Evolutionary conservation across 2,329 filamentous ascomycete species (phyloP), one percentile per base, ranked within the genome.

Genomic region (Beauveria pseudobassiana): DNA sequence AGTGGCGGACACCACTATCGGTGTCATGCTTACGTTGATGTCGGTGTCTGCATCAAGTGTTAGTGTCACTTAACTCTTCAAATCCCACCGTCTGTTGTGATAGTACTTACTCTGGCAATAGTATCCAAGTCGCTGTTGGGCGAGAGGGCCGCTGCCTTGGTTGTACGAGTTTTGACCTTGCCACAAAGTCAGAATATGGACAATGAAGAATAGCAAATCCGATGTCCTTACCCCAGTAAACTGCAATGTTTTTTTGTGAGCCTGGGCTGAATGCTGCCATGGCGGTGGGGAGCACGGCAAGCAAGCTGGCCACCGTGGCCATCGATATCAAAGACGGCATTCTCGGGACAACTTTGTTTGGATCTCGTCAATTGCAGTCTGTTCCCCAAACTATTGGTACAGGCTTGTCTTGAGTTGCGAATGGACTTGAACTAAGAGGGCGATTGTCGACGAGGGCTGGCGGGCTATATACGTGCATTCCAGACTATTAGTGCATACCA

Each of bases 151-250:
- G 20, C 68, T 72, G 3, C 75, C 75, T 63, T 78, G 75, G 10
- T 76, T 74, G 64, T 76, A 79, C 0, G 86, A 89, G 70, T 89
- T 89, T 69, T 89, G 87, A 5, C 80, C 75, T 77, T 40, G 54
- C 43, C 68, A 12, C 65, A 30, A 14, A 12, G 56, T 22, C 20
- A 56, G 52, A n/a, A 49, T n/a, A 16, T 43, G 30, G 4, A 12
- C 24, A 24, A 3, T 14, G 7, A 14, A 34, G n/a, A 14, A 12
- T 3, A 6, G 30, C 16, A 10, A 22, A 10, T 2, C 22, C 40
- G 16, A 26, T 26, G 14, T 26, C 59, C 72, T 67, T 72, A 76
- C 86, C 87, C 87, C 87, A 90, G 71, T 90, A 90, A 1, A 88
- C 77, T 28, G 82, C 85, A 59, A 89, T 69, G 67, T 88, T 89